A percentile compares a stretch with the other conserved stretches of the same genome.
These are phyloP conservation scores for Trifolium dubium DNA, from an alignment of 306 rosid genomes.

Conservation along the genomic window DNA sequence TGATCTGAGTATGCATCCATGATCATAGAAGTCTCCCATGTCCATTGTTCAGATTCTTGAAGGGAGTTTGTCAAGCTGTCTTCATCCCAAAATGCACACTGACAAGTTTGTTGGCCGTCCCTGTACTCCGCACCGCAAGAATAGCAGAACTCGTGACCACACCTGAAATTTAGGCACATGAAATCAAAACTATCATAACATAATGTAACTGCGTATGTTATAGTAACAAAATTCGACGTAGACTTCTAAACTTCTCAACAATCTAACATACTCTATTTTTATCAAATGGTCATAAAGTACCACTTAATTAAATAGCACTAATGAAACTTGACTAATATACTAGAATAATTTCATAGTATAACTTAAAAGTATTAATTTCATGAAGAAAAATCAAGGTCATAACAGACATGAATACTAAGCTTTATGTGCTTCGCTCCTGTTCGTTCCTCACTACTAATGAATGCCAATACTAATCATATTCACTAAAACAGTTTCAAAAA, in stretches of 20 bases:
- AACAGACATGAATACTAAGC: not conserved
- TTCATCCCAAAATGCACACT: conserved; percentile 89
- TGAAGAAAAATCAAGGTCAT: not conserved
- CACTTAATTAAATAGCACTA: too few species aligned
- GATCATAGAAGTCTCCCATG: conserved; percentile 93
- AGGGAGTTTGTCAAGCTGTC: conserved; percentile 64
- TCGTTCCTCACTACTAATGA: not conserved
- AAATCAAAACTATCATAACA: conserved; percentile 1
- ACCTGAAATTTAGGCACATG: conserved; percentile 57
- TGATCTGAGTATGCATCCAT: conserved; percentile 91
- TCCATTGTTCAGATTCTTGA: conserved; percentile 98
- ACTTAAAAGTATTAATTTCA: too few species aligned
- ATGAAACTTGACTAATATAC: too few species aligned
- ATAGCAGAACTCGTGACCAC: conserved; percentile 89
- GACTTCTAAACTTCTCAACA: conserved; percentile 4
- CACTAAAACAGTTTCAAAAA: conserved; percentile 16
- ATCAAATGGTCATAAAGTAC: not conserved
- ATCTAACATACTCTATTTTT: not conserved
- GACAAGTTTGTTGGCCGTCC: conserved; percentile 75
- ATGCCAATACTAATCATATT: not conserved
- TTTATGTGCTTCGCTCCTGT: not conserved
- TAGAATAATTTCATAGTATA: too few species aligned
- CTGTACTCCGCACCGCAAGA: conserved; percentile 81
- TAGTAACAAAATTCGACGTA: conserved; percentile 2
- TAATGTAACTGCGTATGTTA: not conserved